Base-by-base conservation (phyloP, 192 early-diverging fungal genomes). In the Jimgerdemannia flammicorona region DNA sequence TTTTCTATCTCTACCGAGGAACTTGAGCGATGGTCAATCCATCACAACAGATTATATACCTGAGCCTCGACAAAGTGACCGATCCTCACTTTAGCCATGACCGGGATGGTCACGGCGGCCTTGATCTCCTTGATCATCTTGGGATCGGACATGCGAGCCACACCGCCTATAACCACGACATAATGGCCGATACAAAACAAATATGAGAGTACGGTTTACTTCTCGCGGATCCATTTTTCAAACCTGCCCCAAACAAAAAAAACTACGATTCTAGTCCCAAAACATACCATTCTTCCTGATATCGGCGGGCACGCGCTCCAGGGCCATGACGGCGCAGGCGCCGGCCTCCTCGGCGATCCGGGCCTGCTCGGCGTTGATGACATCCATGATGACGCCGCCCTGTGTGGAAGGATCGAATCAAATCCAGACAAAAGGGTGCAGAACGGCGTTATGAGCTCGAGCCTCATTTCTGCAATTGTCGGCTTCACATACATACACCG, bases 381-480 rank as follows among this genome's bases (percentile, higher is more conserved):
- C 98, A 84, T 98, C 98, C 96, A 99, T 98, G 83, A 99, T 98
- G 19, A 99, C 98, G 74, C 98, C 98, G 71, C 96, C 96, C 94
- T 95, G 73, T 19, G 29, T n/a, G n/a, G n/a, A n/a, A 68, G 54
- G 72, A 20, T 10, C 70, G n/a, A 69, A n/a, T n/a, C n/a, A n/a
- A n/a, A n/a, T n/a, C 3, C 72, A 19, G 65, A 73, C 41, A 10
- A n/a, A 73, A 40, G 4, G 72, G n/a, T n/a, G n/a, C n/a, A n/a
- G n/a, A n/a, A n/a, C n/a, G n/a, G 43, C 3, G 18, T 18, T 63
- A 54, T 40, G 59, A 29, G 1, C 29, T 29, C 29, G 29, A 29
- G 29, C 29, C 1, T 29, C 29, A 29, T 29, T 29, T 0, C 29
- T 1, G 29, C 1, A 29, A 29, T 29, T 0, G 29, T 29, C 29